Conservation (phyloP, 495 filamentous ascomycete species). For the Penicillium tannophilum region DNA sequence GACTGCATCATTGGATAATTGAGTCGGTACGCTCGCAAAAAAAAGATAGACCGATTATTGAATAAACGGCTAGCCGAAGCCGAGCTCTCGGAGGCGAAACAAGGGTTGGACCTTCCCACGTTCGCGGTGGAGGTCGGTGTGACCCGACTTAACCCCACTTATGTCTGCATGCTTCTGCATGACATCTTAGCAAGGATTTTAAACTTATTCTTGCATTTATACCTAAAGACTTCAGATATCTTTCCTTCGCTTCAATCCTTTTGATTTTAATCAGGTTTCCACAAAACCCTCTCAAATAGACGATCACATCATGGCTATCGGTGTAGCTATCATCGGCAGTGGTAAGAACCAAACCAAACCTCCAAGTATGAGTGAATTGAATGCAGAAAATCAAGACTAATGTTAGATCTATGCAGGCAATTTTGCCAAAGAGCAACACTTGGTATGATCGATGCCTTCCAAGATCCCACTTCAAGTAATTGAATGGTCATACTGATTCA, state of each 20-base stretch:
- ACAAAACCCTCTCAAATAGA: too few relatives aligned
- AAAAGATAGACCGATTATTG: neutral
- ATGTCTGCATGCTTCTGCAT: conserved; percentile 16
- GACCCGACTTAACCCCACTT: conserved; percentile 19
- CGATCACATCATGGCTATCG: conserved; percentile 35
- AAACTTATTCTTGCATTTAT: neutral
- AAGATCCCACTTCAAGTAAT: conserved; percentile 17
- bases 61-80: neutral
- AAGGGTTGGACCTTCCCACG: conserved; percentile 32
- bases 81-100: neutral
- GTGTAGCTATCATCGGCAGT: conserved; percentile 69
- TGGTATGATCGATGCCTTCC: conserved; percentile 27
- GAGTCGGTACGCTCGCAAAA: neutral
- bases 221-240: neutral
- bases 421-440: conserved; percentile 47
- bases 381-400: neutral
- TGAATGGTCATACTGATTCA: conserved; percentile 5
- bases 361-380: conserved; percentile 2
- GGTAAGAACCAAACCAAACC: conserved; percentile 44
- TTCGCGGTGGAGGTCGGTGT: neutral
- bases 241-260: neutral
- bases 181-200: conserved; percentile 12
- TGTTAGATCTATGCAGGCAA: conserved; percentile 40
- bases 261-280: neutral
- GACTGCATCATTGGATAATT: neutral